Percentiles rank a stretch among this genome's conserved stretches.
These are phyloP conservation scores for Durio zibethinus DNA, from an alignment of 345 rosid species.

Conservation along the genomic window DNA sequence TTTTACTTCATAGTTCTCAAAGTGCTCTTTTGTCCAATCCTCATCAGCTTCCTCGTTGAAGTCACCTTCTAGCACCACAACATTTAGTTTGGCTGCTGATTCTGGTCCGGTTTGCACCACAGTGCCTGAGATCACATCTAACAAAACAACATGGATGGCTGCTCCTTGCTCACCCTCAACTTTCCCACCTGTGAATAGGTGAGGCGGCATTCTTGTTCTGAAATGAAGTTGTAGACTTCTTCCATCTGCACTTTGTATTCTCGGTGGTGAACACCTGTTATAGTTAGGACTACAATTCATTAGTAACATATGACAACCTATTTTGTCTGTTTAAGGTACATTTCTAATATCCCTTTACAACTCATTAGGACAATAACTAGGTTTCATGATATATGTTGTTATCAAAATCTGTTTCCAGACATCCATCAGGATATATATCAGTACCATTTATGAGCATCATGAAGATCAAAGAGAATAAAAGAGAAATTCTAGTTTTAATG, in stretches of 20 bases:
- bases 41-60: constrained; percentile 64
- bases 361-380: not conserved
- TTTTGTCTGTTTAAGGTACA: not conserved
- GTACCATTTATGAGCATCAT: not conserved
- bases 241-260: constrained; percentile 59
- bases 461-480: not conserved
- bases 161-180: constrained; percentile 88
- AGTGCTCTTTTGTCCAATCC: constrained; percentile 67
- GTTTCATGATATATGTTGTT: not conserved
- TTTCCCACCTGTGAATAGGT: constrained; percentile 86
- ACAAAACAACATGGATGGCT: constrained; percentile 71
- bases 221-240: constrained; percentile 66
- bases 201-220: constrained; percentile 83
- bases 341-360: not conserved
- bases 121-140: constrained; percentile 53
- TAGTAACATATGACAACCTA: not conserved
- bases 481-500: not conserved
- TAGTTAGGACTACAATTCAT: not conserved
- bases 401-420: not conserved
- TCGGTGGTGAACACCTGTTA: constrained; percentile 55
- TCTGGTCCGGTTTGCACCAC: constrained; percentile 61
- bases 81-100: constrained; percentile 61
- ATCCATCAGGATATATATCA: not conserved
- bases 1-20: constrained; percentile 68
- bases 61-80: constrained; percentile 84